Conservation (phyloP, 2,329 filamentous ascomycete species). For the Colletotrichum sp. region DNA sequence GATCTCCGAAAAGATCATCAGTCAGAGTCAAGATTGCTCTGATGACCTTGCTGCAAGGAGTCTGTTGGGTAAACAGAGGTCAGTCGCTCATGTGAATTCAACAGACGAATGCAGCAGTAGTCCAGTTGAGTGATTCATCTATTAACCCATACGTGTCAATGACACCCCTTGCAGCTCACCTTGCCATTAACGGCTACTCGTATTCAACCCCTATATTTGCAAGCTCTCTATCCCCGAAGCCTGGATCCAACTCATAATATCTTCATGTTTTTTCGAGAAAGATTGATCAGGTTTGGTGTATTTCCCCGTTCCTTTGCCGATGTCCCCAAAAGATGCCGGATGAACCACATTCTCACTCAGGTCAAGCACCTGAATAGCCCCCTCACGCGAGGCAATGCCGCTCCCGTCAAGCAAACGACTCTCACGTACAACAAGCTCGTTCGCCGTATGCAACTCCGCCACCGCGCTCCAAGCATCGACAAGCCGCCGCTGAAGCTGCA, state of each 20-base stretch:
- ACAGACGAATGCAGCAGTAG: neutral
- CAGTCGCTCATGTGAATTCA: neutral
- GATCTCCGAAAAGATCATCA: neutral
- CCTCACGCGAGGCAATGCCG: neutral
- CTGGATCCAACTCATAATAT: neutral
- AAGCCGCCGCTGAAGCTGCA: neutral
- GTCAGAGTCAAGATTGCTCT: neutral
- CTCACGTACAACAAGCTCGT: neutral
- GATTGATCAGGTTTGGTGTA: neutral
- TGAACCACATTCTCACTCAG: neutral
- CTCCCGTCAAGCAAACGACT: neutral
- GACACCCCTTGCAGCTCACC: neutral
- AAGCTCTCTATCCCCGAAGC: neutral
- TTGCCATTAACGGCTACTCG: neutral
- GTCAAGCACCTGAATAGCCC: neutral
- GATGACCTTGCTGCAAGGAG: neutral
- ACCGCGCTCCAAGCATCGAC: neutral
- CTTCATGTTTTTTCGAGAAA: neutral
- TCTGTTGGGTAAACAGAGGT: rapidly evolving
- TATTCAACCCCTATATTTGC: neutral
- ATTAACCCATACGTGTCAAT: neutral
- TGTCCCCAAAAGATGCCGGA: neutral
- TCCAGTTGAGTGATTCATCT: neutral
- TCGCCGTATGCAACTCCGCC: neutral
- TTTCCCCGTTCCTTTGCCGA: neutral